Evolutionary conservation across 768 basidiomycete genomes (phyloP), one percentile per base, ranked within the genome.

Genomic region (Daedaleopsis nitida): DNA sequence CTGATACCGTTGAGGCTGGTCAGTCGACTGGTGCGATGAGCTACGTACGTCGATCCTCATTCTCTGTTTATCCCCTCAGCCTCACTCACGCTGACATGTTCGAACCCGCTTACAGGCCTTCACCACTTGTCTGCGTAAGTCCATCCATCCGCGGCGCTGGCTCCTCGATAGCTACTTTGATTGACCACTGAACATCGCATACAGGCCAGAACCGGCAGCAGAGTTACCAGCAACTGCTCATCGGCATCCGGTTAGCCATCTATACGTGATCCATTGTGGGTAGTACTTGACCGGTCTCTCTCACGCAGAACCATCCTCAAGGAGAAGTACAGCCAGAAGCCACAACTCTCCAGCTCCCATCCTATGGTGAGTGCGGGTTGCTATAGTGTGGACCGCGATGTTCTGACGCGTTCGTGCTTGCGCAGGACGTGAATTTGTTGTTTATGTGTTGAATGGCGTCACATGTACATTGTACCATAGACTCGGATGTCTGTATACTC

Each of bases 21-120:
- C 71, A 80, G 45, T 87, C 83, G 9, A 89, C 90, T 12, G 91
- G 91, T 44, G 91, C 91, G 12, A 93, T 92, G 91, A 91, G 87
- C 73, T 89, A 77, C 70, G 89, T 91, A 69, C 58, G 86, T 79
- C 47, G 11, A 42, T 13, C 17, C 17, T 17, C 11, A 10, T n/a
- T n/a, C n/a, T n/a, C n/a, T n/a, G n/a, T n/a, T n/a, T n/a, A n/a
- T n/a, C n/a, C 39, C 39, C 11, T 42, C 39, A 3, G 11, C 13
- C 39, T 12, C 17, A 13, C 17, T 10, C 39, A 60, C 21, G n/a
- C 38, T 66, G 49, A 45, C 54, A n/a, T 43, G 10, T 5, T 19
- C 34, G 11, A 10, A 42, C 19, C 38, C 52, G 13, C 24, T 5
- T 34, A 43, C 59, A 83, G 82, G 84, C 91, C 1, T 91, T 92